phyloP scores from a whole-genome alignment of 106 monocot genomes.

The Acorus calamus region DNA sequence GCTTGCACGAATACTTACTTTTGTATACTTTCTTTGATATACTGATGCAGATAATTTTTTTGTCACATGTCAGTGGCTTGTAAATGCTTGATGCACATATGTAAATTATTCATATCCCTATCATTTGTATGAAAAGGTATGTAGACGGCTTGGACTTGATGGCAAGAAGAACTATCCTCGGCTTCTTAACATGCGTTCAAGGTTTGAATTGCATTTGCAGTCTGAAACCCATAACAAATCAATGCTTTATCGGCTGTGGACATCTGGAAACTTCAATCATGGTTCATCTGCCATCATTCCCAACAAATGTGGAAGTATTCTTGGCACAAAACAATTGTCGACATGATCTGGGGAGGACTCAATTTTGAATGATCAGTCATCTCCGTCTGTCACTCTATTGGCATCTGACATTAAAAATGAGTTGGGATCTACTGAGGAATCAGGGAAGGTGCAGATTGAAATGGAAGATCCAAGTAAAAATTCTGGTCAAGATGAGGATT shows the following conservation, averaged over 20 bases:
- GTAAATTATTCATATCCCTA: no score
- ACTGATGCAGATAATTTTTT: not conserved
- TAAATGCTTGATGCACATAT: not conserved
- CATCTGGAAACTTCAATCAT: slow-evolving; percentile 23
- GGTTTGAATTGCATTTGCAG: slow-evolving; percentile 34
- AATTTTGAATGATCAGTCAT: slow-evolving; percentile 10
- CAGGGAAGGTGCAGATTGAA: slow-evolving; percentile 1
- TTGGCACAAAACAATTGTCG: not conserved
- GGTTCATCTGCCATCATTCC: slow-evolving; percentile 9
- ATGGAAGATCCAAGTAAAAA: not conserved
- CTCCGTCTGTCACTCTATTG: not conserved
- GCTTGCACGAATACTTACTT: no score
- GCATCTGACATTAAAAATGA: slow-evolving; percentile 5
- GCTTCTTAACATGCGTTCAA: slow-evolving; percentile 30
- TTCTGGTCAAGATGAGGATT: slow-evolving; percentile 9
- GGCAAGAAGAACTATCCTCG: slow-evolving; percentile 29
- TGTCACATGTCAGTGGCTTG: slow-evolving; percentile 1
- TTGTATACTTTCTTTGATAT: no score
- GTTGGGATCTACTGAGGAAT: slow-evolving; percentile 1
- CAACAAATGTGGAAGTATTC: slow-evolving; percentile 17
- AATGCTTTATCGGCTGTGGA: slow-evolving; percentile 54
- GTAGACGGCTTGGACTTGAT: slow-evolving; percentile 41
- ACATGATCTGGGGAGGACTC: slow-evolving; percentile 4
- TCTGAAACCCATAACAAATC: slow-evolving; percentile 41
- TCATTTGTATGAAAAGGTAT: slow-evolving; percentile 20